A percentile compares a stretch with the other conserved stretches of the same genome.
Conservation (phyloP, 768 basidiomycete genomes). For the Paxillus ammoniavirescens region DNA sequence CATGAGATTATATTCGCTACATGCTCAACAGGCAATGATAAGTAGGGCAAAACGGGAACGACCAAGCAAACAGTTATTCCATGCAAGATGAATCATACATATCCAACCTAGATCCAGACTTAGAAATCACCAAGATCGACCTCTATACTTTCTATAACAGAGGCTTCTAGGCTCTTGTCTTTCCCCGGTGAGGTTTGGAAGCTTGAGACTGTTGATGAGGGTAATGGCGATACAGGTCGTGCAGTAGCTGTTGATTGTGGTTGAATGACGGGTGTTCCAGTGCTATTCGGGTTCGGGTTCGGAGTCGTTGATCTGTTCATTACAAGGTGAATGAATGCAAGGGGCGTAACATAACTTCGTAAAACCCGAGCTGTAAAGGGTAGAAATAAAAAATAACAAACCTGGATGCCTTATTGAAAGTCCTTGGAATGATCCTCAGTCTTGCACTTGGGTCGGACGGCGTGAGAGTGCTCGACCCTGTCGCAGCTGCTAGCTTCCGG, state of each 20-base stretch:
- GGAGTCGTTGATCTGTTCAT: slow-evolving; percentile 40
- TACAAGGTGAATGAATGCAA: slow-evolving; percentile 6
- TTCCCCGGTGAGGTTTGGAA: slow-evolving; percentile 29
- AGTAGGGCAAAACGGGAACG: background rate
- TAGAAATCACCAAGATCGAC: slow-evolving; percentile 80
- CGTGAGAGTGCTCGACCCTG: slow-evolving; percentile 36
- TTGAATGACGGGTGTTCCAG: slow-evolving; percentile 39
- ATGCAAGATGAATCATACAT: slow-evolving; percentile 4
- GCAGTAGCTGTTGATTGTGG: slow-evolving; percentile 24
- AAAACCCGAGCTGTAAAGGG: slow-evolving; percentile 18
- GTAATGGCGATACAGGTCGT: slow-evolving; percentile 38
- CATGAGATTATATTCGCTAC: background rate
- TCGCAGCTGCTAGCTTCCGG: slow-evolving; percentile 50
- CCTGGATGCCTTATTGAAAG: slow-evolving; percentile 61
- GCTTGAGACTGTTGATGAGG: slow-evolving; percentile 19
- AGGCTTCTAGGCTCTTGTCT: slow-evolving; percentile 50
- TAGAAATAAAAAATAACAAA: slow-evolving; percentile 31
- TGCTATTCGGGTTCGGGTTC: slow-evolving; percentile 48
- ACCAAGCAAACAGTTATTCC: background rate
- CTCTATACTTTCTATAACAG: slow-evolving; percentile 65
- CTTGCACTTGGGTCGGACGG: slow-evolving; percentile 65
- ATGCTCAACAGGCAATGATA: background rate
- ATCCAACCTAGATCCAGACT: slow-evolving; percentile 4
- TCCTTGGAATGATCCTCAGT: slow-evolving; percentile 60
- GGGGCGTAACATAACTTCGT: slow-evolving; percentile 13